Conservation (phyloP, 352 stramenopile species). For the Aphanomyces astaci region DNA sequence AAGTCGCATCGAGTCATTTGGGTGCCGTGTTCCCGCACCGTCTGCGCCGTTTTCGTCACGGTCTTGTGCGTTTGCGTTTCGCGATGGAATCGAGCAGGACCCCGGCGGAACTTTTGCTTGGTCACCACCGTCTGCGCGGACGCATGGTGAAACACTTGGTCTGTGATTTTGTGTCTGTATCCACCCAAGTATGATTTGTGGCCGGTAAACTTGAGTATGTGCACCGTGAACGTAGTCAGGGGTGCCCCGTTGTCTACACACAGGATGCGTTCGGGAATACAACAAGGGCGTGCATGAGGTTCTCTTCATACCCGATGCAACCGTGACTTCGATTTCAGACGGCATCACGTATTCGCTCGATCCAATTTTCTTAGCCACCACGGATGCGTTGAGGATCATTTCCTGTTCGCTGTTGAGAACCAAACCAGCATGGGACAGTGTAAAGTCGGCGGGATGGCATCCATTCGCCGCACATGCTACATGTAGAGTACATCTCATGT, state of each 20-base stretch:
- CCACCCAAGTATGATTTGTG: slow-evolving; percentile 85
- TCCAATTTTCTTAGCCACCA: slow-evolving; percentile 30
- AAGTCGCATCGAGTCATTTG: slow-evolving; percentile 83
- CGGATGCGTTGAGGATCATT: slow-evolving; percentile 42
- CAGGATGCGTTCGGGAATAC: no score
- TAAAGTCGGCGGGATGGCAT: slow-evolving; percentile 20
- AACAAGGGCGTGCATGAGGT: no score
- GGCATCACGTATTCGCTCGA: slow-evolving; percentile 78
- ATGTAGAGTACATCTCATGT: no score
- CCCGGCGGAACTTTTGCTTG: slow-evolving; percentile 24
- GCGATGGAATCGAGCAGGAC: slow-evolving; percentile 40
- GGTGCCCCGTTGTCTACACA: slow-evolving; percentile 38
- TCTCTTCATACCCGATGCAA: slow-evolving; percentile 25
- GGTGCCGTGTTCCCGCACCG: slow-evolving; percentile 80
- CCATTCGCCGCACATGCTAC: slow-evolving; percentile 22
- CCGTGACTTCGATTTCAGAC: slow-evolving; percentile 65
- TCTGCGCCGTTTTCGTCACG: slow-evolving; percentile 73
- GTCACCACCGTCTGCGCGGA: slow-evolving; percentile 34
- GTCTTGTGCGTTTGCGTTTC: slow-evolving; percentile 86
- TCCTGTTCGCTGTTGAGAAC: slow-evolving; percentile 29
- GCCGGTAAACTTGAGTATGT: slow-evolving; percentile 64
- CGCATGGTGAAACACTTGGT: slow-evolving; percentile 87
- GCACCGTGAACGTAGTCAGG: slow-evolving; percentile 47
- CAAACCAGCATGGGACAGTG: slow-evolving; percentile 14
- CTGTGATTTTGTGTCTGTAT: slow-evolving; percentile 80